Evolutionary conservation across 2,329 filamentous ascomycete genomes (phyloP).

Genomic region (Pestalotiopsis sp.): DNA sequence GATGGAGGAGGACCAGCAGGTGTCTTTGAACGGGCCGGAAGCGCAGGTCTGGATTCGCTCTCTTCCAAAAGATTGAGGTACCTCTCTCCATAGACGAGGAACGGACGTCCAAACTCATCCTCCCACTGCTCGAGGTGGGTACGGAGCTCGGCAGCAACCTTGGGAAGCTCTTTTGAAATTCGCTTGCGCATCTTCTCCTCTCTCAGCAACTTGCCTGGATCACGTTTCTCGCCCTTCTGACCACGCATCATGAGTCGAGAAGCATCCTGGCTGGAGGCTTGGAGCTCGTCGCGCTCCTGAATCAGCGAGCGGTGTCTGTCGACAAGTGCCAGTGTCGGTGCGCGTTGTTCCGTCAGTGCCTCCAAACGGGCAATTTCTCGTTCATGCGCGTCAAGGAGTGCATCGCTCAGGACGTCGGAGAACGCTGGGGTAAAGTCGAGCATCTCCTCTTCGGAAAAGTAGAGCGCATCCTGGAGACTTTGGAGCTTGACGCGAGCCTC

Average conservation of each 20-base stretch:
- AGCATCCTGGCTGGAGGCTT: constrained; percentile 91
- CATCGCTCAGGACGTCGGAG: constrained; percentile 95
- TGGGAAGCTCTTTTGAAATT: constrained; percentile 93
- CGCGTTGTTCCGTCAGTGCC: constrained; percentile 81
- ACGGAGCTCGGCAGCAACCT: constrained; percentile 81
- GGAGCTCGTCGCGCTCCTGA: constrained; percentile 83
- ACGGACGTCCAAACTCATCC: constrained; percentile 90
- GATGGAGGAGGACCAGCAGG: constrained; percentile 65
- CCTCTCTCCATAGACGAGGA: constrained; percentile 88
- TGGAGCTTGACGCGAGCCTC: constrained; percentile 89
- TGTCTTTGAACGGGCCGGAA: constrained; percentile 74
- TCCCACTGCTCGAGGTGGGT: constrained; percentile 87
- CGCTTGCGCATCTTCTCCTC: constrained; percentile 99
- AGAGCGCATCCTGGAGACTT: constrained; percentile 91
- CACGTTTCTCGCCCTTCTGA: constrained; percentile 89
- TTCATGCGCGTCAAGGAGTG: constrained; percentile 91
- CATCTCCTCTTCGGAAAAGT: constrained; percentile 98
- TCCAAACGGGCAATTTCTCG: constrained; percentile 85
- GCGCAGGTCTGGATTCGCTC: constrained; percentile 58
- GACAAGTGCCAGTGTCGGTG: constrained; percentile 79
- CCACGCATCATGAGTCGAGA: constrained; percentile 90
- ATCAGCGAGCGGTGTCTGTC: constrained; percentile 83
- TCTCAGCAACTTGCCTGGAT: constrained; percentile 88
- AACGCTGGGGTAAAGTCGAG: constrained; percentile 96
- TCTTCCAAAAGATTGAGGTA: constrained; percentile 85